These are phyloP conservation scores for Cetradonia linearis DNA, from an alignment of 495 filamentous ascomycete species.

Conservation along the genomic window DNA sequence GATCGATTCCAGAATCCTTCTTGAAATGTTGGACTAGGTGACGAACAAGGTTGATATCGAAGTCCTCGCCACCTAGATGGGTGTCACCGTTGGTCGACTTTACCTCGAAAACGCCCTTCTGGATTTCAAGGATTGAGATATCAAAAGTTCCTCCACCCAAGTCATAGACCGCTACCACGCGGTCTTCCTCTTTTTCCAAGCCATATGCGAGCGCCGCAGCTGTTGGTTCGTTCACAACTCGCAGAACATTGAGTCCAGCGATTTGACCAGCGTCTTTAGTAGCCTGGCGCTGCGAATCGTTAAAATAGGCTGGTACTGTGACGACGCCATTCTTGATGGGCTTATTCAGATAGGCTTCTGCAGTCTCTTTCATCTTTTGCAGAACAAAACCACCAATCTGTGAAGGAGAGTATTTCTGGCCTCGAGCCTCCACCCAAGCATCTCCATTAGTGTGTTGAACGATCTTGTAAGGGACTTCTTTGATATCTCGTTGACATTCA, in stretches of 20 bases:
- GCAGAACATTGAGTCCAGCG: constrained; percentile 86
- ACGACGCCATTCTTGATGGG: constrained; percentile 89
- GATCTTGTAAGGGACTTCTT: constrained; percentile 99
- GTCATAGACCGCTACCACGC: constrained; percentile 92
- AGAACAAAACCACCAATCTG: constrained; percentile 97
- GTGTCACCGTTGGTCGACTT: constrained; percentile 99
- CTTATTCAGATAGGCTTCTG: constrained; percentile 82
- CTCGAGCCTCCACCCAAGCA: constrained; percentile 93
- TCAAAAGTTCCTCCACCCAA: constrained; percentile 98
- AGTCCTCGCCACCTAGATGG: constrained; percentile 96
- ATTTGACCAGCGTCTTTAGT: constrained; percentile 98
- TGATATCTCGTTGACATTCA: constrained; percentile 96
- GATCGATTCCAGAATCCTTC: constrained; percentile 86
- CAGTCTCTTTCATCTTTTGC: constrained; percentile 98
- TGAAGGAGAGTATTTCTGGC: constrained; percentile 94
- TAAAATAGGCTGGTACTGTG: constrained; percentile 96
- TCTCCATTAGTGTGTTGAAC: constrained; percentile 97
- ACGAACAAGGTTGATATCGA: constrained; percentile 92
- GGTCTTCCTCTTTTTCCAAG: constrained; percentile 85
- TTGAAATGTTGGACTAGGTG: constrained; percentile 94
- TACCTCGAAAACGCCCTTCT: constrained; percentile 96
- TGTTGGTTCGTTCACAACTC: constrained; percentile 95
- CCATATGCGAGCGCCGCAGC: constrained; percentile 92
- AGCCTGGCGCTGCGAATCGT: constrained; percentile 93
- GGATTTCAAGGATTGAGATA: constrained; percentile 95